Evolutionary conservation across 768 basidiomycete species (phyloP), one percentile per base, ranked within the genome.

Genomic region (Pseudohyphozyma bogoriensis): DNA sequence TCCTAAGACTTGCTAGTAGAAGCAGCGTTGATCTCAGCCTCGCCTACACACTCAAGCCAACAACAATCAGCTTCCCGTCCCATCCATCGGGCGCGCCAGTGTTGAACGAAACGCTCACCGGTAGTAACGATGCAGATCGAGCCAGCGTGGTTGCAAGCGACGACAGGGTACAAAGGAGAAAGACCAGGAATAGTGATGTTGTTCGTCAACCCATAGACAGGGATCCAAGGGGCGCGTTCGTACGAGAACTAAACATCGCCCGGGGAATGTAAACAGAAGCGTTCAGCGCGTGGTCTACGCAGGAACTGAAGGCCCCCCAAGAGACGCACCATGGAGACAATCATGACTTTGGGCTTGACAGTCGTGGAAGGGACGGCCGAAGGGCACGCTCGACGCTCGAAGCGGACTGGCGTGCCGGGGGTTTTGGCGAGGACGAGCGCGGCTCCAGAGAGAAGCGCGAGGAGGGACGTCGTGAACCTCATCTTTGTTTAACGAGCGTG

Each of bases 1-100:
- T n/a, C n/a, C n/a, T n/a, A n/a, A n/a, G n/a, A n/a, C n/a, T n/a
- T n/a, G n/a, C n/a, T 70, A 13, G 75, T 71, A 4, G 72, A 64
- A 20, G 77, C 77, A 0, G 78, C 77, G 65, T 79, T 78, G 69
- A 79, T 78, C 66, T 78, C 77, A 13, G 67, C 65, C n/a, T n/a
- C n/a, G n/a, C n/a, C n/a, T n/a, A n/a, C n/a, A n/a, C n/a, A n/a
- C n/a, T n/a, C n/a, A n/a, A n/a, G n/a, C n/a, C n/a, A n/a, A n/a
- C n/a, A n/a, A n/a, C n/a, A n/a, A n/a, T n/a, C n/a, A n/a, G n/a
- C n/a, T n/a, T n/a, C n/a, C n/a, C n/a, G n/a, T n/a, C n/a, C n/a
- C n/a, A n/a, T n/a, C n/a, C n/a, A n/a, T n/a, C n/a, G n/a, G n/a
- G n/a, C n/a, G n/a, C n/a, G n/a, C n/a, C n/a, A n/a, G n/a, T n/a